phyloP scores from a whole-genome alignment of 1,139 yeast genomes.

The Geotrichum histeridarum region DNA sequence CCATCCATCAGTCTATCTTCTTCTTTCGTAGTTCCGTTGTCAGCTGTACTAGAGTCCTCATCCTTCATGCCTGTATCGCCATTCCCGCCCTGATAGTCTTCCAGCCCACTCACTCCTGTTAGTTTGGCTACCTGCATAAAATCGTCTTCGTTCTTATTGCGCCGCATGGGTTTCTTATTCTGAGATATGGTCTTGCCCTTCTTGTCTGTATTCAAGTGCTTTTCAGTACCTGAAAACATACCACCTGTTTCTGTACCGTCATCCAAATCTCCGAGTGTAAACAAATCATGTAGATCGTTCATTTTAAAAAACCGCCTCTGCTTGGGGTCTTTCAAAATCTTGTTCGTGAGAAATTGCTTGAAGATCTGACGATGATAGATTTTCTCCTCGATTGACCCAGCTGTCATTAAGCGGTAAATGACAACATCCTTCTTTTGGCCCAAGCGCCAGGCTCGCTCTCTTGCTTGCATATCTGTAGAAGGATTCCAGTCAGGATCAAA shows the following conservation, averaged over 20 bases:
- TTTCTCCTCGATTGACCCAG: slow-evolving; percentile 94
- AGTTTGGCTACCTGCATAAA: slow-evolving; percentile 50
- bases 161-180: slow-evolving; percentile 26
- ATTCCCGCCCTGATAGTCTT: slow-evolving; percentile 45
- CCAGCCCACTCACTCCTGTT: slow-evolving; percentile 53
- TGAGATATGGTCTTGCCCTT: slow-evolving; percentile 33
- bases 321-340: slow-evolving; percentile 90
- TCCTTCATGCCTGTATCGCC: slow-evolving; percentile 31
- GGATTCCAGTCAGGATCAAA: slow-evolving; percentile 99
- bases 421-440: slow-evolving; percentile 95
- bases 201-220: slow-evolving; percentile 32
- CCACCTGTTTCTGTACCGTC: slow-evolving; percentile 62
- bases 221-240: slow-evolving; percentile 53
- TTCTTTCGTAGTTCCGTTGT: slow-evolving; percentile 26
- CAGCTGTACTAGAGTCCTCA: slow-evolving; percentile 27
- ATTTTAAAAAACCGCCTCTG: slow-evolving; percentile 88
- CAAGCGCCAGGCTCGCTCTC: slow-evolving; percentile 95
- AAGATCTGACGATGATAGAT: slow-evolving; percentile 94
- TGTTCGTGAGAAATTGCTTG: slow-evolving; percentile 89
- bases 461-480: slow-evolving; percentile 91
- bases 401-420: slow-evolving; percentile 84
- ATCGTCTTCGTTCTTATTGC: slow-evolving; percentile 42
- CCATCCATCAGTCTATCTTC: slow-evolving; percentile 68
- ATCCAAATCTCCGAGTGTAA: slow-evolving; percentile 72
- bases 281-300: slow-evolving; percentile 85